Base-by-base conservation (phyloP, 345 rosid species). In the Linum lewisii region DNA sequence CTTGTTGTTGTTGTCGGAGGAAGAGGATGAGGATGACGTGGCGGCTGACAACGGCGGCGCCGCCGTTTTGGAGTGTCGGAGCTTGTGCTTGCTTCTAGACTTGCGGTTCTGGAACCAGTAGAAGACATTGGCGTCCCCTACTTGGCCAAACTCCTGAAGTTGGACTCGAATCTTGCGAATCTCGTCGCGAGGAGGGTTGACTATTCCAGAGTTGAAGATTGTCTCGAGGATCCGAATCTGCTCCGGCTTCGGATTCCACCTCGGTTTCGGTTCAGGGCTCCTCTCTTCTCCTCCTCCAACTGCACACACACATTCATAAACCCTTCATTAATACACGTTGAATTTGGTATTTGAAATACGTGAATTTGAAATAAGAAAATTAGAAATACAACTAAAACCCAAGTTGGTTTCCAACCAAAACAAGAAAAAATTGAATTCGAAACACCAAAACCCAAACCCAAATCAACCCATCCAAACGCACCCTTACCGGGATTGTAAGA, bases 221-320 rank as follows among this genome's bases (percentile, higher is more conserved):
- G 92, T 85, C 75, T 94, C 99, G 19, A 94, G 81, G 20, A 94
- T 90, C 36, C 95, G 79, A 69, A 94, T 90, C 72, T 94, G 99
- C 79, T 94, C 97, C 3, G 99, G 99, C 64, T 84, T 94, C 8
- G 99, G 99, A 67, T 94, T 94, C 99, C 97, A 94, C 71, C 99
- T 82, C 0, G 96, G 99, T 70, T 94, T 94, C 24, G 99, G 97
- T 71, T 94, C 99, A 6, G 96, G 96, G 19, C 87, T 85, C 53
- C 93, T 72, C 78, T 94, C 99, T 61, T 93, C 99, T 52, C 87
- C 99, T 52, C 87, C 75, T 59, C 85, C 99, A 25, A 54, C 45
- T 15, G 54, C 19, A 25, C 21, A n/a, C 9, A 26, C 21, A 24
- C n/a, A 18, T 29, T 29, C 36, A 24, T 42, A 15, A 24, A 21